These are phyloP conservation scores for Aspergillus wentii DNA, from an alignment of 495 filamentous ascomycete species.

Conservation along the genomic window DNA sequence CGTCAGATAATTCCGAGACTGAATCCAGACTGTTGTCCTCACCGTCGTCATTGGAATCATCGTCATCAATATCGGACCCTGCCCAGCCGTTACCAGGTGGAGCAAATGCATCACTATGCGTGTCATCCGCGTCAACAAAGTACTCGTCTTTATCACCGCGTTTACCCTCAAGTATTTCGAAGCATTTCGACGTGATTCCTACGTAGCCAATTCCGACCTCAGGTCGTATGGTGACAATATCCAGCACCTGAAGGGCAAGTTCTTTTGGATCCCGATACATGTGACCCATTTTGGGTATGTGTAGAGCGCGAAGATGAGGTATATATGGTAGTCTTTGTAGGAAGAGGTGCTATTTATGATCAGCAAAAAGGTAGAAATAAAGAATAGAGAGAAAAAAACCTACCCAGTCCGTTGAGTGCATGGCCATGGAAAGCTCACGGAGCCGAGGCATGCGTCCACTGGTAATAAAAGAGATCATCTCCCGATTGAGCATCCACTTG, in stretches of 20 bases:
- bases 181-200: constrained; percentile 79
- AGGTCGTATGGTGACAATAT: constrained; percentile 80
- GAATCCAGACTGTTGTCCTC: constrained; percentile 33
- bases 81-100: constrained; percentile 36
- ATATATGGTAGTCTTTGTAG: constrained; percentile 76
- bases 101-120: constrained; percentile 38
- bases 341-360: constrained; percentile 67
- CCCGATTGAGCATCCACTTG: constrained; percentile 73
- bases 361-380: constrained; percentile 1
- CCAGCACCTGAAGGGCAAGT: constrained; percentile 76
- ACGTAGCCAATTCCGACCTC: constrained; percentile 82
- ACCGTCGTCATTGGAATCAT: constrained; percentile 43
- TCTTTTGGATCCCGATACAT: constrained; percentile 59
- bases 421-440: constrained; percentile 68
- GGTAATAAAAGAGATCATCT: constrained; percentile 72
- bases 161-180: constrained; percentile 74
- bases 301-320: constrained; percentile 68
- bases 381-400: constrained; percentile 21
- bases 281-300: constrained; percentile 70
- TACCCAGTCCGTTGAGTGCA: constrained; percentile 88
- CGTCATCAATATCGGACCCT: constrained; percentile 42
- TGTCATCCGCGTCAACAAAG: constrained; percentile 28
- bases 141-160: constrained; percentile 39
- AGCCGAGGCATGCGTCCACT: constrained; percentile 77
- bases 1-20: constrained; percentile 34